Base-by-base conservation (phyloP, 2,329 filamentous ascomycete species). In the Trichocomaceae sp. region DNA sequence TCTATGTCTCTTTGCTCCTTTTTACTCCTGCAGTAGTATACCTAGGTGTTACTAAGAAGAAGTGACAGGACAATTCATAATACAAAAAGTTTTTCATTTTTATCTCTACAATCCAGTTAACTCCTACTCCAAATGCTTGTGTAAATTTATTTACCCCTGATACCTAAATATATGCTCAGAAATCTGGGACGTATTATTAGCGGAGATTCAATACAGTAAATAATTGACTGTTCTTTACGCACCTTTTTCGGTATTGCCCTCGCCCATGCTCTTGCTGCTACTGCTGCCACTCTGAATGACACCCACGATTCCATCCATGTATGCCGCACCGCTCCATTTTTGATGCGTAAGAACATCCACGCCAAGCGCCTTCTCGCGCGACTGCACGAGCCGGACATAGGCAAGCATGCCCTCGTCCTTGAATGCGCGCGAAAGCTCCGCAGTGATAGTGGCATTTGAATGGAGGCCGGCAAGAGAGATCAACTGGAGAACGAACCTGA, bases 321-420 rank as follows among this genome's bases (percentile, higher is more conserved):
- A 86, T 2, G 75, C 73, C 0, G 84, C 84, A 29, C 84, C 84
- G 61, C 83, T 86, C 79, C 79, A 81, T 59, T 93, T 95, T 77
- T 96, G 91, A 70, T 96, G 91, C 39, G 90, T 96, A 60, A 96
- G 76, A n/a, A 96, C 91, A 64, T 96, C 91, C 56, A 90, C 90
- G 13, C 87, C 88, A 1, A 92, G 75, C 61, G 95, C 91, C 79
- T 96, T 96, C 75, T 99, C 93, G 39, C 85, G 80, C 51, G 84
- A 79, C 73, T 99, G 93, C 39, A 99, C 85, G 0, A 96, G 75
- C 57, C 96, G 88, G n/a, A 97, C 93, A 66, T 99, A 99, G 0
- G 93, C 92, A 65, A 93, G 80, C 93, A 99, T 99, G 53, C 93
- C 93, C 54, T 96, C 87, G 13, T 84, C 82, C 76, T 90, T 95